Evolutionary conservation across 2,329 filamentous ascomycete genomes (phyloP), one percentile per base, ranked within the genome.

Genomic region (Nigrospora oryzae): DNA sequence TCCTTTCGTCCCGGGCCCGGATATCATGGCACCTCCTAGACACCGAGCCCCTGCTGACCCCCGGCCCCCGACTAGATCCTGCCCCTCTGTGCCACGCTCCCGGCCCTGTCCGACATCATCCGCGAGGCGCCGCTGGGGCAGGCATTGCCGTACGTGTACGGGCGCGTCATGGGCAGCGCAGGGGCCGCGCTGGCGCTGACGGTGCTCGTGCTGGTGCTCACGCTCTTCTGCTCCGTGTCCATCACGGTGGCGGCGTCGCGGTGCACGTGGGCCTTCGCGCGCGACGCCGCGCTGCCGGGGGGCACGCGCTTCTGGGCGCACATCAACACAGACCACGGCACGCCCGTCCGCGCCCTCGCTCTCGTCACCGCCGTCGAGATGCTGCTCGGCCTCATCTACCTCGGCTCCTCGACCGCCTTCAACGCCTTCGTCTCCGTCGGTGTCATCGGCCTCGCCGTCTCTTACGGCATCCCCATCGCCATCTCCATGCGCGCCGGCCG

Each of bases 181-280:
- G 73, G 65, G 11, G 74, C 71, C 19, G 71, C 73, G 8, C 68
- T 79, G 14, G 71, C 61, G 11, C 62, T 80, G 6, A 69, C 70
- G 15, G 54, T 77, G 2, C 73, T 77, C 2, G 64, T 81, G 31
- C 66, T 80, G 39, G 65, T 79, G 33, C 71, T 81, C 44, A 77
- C 73, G 15, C 57, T 81, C 38, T 71, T 79, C 56, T 80, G 77
- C 56, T 77, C 75, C 42, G 77, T 84, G 36, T 80, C 79, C 17
- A 83, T 83, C 58, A 83, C 81, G 4, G 82, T 83, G 11, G 79
- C 82, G 5, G 74, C 81, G 1, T 84, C 79, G 34, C 75, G 82
- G 34, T 83, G 79, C 59, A 83, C 78, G 2, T 78, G 82, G 66
- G 81, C 80, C 8, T 82, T 85, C 51, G 77, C 77, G 33, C 71